Evolutionary conservation across 2,329 filamentous ascomycete species (phyloP).

Genomic region (Trichoderma cornu-damae): DNA sequence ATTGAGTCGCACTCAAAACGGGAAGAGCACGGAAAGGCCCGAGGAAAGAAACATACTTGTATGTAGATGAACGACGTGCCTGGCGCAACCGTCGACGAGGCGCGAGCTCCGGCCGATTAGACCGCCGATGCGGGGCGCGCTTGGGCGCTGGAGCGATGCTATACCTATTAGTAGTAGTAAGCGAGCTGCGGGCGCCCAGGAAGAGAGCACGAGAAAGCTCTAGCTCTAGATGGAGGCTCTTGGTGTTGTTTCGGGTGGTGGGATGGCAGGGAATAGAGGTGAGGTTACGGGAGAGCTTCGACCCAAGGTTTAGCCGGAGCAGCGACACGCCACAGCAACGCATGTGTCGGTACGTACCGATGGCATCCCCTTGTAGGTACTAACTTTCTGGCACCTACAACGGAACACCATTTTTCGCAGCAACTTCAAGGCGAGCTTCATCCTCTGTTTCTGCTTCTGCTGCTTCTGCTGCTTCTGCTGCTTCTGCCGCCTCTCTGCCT

Average conservation of each 20-base stretch:
- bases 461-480: too few relatives aligned
- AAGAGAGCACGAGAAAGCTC: neutral
- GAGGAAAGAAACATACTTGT: too few relatives aligned
- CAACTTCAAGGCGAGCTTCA: too few relatives aligned
- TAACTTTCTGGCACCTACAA: too few relatives aligned
- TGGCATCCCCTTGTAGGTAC: too few relatives aligned
- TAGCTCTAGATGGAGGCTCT: neutral
- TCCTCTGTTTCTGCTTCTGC: too few relatives aligned
- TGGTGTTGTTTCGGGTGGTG: neutral
- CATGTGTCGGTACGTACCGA: too few relatives aligned
- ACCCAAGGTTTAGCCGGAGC: constrained; percentile 9
- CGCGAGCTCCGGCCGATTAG: neutral
- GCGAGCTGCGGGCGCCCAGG: constrained; percentile 3
- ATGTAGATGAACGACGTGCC: neutral
- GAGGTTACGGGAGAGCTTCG: neutral
- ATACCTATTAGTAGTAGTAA: too few relatives aligned
- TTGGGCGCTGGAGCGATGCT: neutral
- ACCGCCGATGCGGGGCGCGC: neutral
- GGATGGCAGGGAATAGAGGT: neutral
- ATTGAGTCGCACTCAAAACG: neutral
- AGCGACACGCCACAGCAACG: too few relatives aligned
- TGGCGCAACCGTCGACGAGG: neutral
- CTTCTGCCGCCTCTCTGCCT: too few relatives aligned
- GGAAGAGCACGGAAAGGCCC: constrained; percentile 1
- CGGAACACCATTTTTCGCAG: too few relatives aligned